Conservation (phyloP, 1,139 yeast species). For the Magnusiomyces clavatus region DNA sequence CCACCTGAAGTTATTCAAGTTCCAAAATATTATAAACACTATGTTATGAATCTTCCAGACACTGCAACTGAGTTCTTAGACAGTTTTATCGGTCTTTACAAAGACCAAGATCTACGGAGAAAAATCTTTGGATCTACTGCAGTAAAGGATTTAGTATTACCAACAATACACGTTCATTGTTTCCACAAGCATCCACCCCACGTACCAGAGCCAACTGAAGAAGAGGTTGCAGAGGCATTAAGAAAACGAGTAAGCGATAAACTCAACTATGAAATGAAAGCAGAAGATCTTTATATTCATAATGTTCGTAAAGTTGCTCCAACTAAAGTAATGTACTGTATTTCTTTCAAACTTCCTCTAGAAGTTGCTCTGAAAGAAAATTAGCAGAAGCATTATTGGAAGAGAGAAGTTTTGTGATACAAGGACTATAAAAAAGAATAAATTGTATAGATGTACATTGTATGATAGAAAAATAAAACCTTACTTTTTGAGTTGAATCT, state of each 20-base stretch:
- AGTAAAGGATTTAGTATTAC: conserved; percentile 39
- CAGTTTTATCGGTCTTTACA: conserved; percentile 65
- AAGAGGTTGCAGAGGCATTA: conserved; percentile 56
- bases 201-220: conserved; percentile 62
- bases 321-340: conserved; percentile 93
- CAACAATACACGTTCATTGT: conserved; percentile 81
- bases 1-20: conserved; percentile 31
- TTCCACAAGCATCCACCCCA: conserved; percentile 76
- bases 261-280: conserved; percentile 44
- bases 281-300: conserved; percentile 50
- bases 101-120: conserved; percentile 34
- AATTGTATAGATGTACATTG: too few species aligned
- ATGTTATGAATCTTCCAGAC: conserved; percentile 94
- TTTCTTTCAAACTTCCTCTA: conserved; percentile 67
- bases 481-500: too few species aligned
- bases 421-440: too few species aligned
- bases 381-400: too few species aligned
- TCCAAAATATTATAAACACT: conserved; percentile 61
- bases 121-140: conserved; percentile 24
- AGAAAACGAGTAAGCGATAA: conserved; percentile 50
- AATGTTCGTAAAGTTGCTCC: conserved; percentile 92
- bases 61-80: conserved; percentile 80
- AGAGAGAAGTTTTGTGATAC: too few species aligned
- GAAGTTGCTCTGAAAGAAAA: conserved; percentile 54
- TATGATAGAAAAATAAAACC: too few species aligned